phyloP scores from a whole-genome alignment of 768 basidiomycete species.

The Tephrocybe sp. region DNA sequence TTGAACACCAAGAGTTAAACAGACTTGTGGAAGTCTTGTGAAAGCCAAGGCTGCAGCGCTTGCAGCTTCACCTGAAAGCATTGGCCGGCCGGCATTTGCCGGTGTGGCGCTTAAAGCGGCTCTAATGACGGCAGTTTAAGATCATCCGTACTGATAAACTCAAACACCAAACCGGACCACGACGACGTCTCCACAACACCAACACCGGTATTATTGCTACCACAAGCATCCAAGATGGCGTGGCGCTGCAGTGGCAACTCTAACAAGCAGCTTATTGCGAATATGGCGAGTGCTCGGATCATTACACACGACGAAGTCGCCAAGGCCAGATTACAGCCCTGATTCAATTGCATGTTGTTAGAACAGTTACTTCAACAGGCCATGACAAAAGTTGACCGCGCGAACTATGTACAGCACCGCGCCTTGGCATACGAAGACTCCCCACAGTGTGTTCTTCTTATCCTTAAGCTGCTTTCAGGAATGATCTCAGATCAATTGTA shows the following conservation, averaged over 20 bases:
- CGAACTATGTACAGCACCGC: constrained; percentile 57
- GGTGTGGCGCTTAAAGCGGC: background rate
- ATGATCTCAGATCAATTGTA: constrained; percentile 22
- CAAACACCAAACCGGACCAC: background rate
- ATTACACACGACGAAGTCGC: constrained; percentile 55
- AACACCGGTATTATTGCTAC: too few relatives aligned
- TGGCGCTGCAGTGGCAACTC: constrained; percentile 75
- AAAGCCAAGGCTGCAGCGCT: background rate
- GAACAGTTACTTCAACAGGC: constrained; percentile 49
- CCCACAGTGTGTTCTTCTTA: constrained; percentile 55
- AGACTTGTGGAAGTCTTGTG: too few relatives aligned
- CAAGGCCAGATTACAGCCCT: constrained; percentile 39
- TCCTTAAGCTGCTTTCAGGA: background rate
- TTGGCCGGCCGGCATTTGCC: background rate
- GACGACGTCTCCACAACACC: constrained; percentile 1
- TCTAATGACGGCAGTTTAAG: background rate
- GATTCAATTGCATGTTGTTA: background rate
- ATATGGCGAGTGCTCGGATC: constrained; percentile 56
- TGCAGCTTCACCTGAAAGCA: background rate
- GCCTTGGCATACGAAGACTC: constrained; percentile 73
- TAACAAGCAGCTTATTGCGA: constrained; percentile 72
- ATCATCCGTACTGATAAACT: background rate
- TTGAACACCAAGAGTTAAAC: too few relatives aligned
- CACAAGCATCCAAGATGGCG: constrained; percentile 55
- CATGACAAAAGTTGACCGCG: constrained; percentile 69